Base-by-base conservation (phyloP, 108 stramenopile genomes). In the Phaeodactylum tricornutum region DNA sequence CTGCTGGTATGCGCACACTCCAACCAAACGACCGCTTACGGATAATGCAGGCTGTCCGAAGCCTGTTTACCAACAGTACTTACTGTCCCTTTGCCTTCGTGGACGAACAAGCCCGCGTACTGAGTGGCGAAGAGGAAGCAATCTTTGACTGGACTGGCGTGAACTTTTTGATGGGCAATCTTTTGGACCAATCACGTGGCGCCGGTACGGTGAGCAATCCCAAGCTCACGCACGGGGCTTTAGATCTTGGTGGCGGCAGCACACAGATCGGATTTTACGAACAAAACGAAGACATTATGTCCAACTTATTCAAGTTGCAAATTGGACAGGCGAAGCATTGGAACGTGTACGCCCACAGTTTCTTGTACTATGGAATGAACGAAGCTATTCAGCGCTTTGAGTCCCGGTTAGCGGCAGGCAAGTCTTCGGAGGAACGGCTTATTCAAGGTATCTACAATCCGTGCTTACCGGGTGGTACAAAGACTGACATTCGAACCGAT, bases 61-160 rank as follows among this genome's bases (percentile, higher is more conserved):
- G 48, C 0, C 48, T 82, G 31, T 66, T 94, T 37, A 24, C 28
- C 29, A 67, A 85, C 47, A 49, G 43, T 30, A 62, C 57, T 4
- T 59, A 56, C 61, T 87, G 40, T 43, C 79, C 74, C 44, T 96
- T 89, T 46, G 53, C 46, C 22, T 94, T 95, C 51, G 53, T 50
- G 25, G 53, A 79, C 34, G 80, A 79, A 35, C 70, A 74, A 53
- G 93, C 92, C 1, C 60, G 93, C 24, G 71, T 75, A 4, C 66
- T 96, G 12, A 68, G 71, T 7, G 96, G 96, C 15, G 96, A 96
- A 67, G 96, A 96, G 61, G 96, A 94, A 51, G 89, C 77, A 2
- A 72, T 85, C 15, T 94, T 76, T 64, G 89, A 79, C 1, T 94
- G 90, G 87, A 43, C 83, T 1, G 84, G 77, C 15, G 62, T 79